Conservation (phyloP, 129 eudicot genomes). For the Centaurea solstitialis region DNA sequence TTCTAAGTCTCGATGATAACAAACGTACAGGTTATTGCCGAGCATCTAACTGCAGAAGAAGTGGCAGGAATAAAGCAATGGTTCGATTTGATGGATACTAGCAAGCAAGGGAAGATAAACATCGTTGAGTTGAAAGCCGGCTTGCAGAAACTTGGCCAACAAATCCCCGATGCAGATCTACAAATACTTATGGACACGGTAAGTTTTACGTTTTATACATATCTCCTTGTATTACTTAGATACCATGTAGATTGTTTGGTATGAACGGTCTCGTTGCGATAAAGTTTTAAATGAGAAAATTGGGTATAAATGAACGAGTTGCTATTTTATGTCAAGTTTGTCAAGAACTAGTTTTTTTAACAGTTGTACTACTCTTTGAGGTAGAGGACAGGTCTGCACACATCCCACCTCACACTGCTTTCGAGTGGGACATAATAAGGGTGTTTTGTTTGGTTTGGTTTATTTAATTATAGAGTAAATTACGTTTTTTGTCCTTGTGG, state of each 20-base stretch:
- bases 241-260: background rate
- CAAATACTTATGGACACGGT: slow-evolving; percentile 80
- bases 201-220: slow-evolving; percentile 19
- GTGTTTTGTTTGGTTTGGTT: too few relatives aligned
- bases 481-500: too few relatives aligned
- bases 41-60: slow-evolving; percentile 74
- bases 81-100: slow-evolving; percentile 62
- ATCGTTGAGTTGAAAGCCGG: slow-evolving; percentile 72
- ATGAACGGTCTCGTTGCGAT: background rate
- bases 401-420: too few relatives aligned
- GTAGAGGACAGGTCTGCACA: too few relatives aligned
- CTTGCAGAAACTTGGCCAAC: slow-evolving; percentile 68
- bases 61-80: slow-evolving; percentile 72
- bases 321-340: too few relatives aligned
- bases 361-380: too few relatives aligned
- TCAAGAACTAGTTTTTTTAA: too few relatives aligned
- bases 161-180: slow-evolving; percentile 62
- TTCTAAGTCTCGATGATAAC: slow-evolving; percentile 6
- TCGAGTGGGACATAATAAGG: too few relatives aligned
- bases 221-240: background rate
- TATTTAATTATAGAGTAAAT: too few relatives aligned
- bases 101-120: slow-evolving; percentile 68
- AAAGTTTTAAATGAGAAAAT: too few relatives aligned
- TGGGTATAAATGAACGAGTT: too few relatives aligned
- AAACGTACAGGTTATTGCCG: slow-evolving; percentile 58